Percentiles rank a stretch among this genome's conserved stretches.
Conservation (phyloP, 352 stramenopile species). For the Globisporangium acanthophoron region DNA sequence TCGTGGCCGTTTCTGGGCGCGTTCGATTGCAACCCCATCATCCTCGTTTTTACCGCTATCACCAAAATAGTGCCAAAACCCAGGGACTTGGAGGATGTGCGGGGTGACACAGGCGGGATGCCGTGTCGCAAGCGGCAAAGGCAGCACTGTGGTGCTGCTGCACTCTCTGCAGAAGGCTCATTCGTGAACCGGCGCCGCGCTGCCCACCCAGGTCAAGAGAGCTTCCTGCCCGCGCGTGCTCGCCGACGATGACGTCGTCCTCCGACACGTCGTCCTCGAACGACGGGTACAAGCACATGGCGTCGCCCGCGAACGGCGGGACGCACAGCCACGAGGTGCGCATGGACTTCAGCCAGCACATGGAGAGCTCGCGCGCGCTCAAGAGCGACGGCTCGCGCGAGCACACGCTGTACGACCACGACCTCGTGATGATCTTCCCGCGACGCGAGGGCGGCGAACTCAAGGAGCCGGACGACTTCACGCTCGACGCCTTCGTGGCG, state of each 20-base stretch:
- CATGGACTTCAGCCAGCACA: constrained; percentile 38
- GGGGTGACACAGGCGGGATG: too few relatives aligned
- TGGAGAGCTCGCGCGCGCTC: constrained; percentile 15
- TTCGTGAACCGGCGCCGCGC: too few relatives aligned
- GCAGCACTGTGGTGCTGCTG: too few relatives aligned
- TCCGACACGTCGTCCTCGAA: background rate
- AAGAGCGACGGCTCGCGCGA: constrained; percentile 18
- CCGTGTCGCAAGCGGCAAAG: too few relatives aligned
- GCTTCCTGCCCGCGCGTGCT: background rate
- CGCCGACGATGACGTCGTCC: background rate
- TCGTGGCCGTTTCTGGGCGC: too few relatives aligned
- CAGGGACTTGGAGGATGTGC: too few relatives aligned
- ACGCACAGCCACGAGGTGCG: constrained; percentile 18
- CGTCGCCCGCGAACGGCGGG: constrained; percentile 22
- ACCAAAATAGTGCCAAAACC: too few relatives aligned
- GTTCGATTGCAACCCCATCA: too few relatives aligned
- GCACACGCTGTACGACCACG: constrained; percentile 65
- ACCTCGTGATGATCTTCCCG: constrained; percentile 81
- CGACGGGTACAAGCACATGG: constrained; percentile 32
- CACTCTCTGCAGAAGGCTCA: too few relatives aligned
- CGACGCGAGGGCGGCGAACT: constrained; percentile 50
- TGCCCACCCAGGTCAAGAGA: background rate
- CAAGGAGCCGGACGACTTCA: constrained; percentile 66
- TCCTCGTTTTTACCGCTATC: too few relatives aligned
- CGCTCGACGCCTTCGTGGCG: constrained; percentile 50